These are phyloP conservation scores for Rhodotorula toruloides DNA, from an alignment of 768 basidiomycete genomes.

Conservation along the genomic window DNA sequence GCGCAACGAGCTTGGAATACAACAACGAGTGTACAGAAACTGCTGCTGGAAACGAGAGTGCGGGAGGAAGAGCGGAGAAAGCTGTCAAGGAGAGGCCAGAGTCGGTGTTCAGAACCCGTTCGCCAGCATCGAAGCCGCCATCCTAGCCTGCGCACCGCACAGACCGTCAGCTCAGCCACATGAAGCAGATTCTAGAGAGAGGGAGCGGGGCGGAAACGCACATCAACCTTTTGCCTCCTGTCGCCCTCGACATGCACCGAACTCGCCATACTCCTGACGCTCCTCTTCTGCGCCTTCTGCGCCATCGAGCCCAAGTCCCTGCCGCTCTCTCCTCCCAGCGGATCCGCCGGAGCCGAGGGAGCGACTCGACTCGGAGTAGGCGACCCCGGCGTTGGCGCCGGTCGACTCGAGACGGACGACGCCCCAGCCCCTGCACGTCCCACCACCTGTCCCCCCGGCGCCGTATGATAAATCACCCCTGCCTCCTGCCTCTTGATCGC, in stretches of 20 bases:
- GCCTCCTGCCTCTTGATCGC: slow-evolving; percentile 45
- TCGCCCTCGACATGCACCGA: slow-evolving; percentile 70
- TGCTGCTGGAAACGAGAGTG: background rate
- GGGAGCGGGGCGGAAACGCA: slow-evolving; percentile 57
- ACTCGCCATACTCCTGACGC: slow-evolving; percentile 54
- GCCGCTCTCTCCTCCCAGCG: background rate
- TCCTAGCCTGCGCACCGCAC: slow-evolving; percentile 16
- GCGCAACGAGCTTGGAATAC: no score
- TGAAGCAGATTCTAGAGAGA: background rate
- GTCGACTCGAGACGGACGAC: background rate
- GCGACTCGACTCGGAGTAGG: slow-evolving; percentile 49
- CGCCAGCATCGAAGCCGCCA: slow-evolving; percentile 38
- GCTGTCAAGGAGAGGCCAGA: background rate
- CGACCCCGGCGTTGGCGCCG: slow-evolving; percentile 52
- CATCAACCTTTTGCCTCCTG: slow-evolving; percentile 65
- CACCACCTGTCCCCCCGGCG: slow-evolving; percentile 56
- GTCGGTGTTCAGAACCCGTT: slow-evolving; percentile 25
- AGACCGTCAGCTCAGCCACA: background rate
- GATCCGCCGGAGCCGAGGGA: slow-evolving; percentile 44
- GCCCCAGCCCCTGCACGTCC: slow-evolving; percentile 48
- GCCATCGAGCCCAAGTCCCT: slow-evolving; percentile 18
- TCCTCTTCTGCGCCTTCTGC: slow-evolving; percentile 32
- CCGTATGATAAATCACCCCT: slow-evolving; percentile 40
- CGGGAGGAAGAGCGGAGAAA: background rate
- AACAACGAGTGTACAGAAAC: background rate